A percentile compares a stretch with the other conserved stretches of the same genome.
Evolutionary conservation across 2,329 filamentous ascomycete species (phyloP).

Genomic region (Lasiodiplodia citricola): DNA sequence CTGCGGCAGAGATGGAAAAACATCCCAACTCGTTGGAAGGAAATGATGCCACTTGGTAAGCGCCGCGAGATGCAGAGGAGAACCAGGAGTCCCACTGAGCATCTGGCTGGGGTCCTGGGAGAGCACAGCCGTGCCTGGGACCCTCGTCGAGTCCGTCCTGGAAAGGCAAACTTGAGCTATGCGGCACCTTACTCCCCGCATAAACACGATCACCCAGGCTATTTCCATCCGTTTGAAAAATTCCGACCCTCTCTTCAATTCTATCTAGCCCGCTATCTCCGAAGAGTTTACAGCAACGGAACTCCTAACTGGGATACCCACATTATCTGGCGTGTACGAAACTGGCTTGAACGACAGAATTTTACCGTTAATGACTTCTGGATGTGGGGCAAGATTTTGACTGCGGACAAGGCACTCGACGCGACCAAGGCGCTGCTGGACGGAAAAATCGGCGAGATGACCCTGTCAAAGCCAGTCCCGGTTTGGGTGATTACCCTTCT

Average conservation of each 20-base stretch:
- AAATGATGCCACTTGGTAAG: not conserved
- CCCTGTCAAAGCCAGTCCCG: conserved; percentile 39
- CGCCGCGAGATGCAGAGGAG: not conserved
- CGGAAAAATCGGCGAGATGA: not conserved
- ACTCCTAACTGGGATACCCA: not conserved
- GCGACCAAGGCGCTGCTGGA: not conserved
- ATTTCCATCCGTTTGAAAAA: not conserved
- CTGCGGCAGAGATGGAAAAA: conserved; percentile 1
- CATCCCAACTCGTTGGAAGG: not conserved
- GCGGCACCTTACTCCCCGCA: not conserved
- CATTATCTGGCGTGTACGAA: not conserved
- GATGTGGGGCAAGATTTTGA: conserved; percentile 17
- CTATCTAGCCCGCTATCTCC: conserved; percentile 5
- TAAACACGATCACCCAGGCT: not conserved
- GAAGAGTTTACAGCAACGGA: not conserved
- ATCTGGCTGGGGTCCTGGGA: not conserved
- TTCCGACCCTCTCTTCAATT: conserved; percentile 6
- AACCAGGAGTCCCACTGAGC: not conserved
- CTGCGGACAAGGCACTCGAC: not conserved
- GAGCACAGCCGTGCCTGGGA: not conserved
- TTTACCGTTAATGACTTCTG: conserved; percentile 7
- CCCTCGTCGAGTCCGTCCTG: not conserved
- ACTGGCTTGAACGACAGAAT: not conserved
- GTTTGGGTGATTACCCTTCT: conserved; percentile 55
- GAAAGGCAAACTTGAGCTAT: conserved; percentile 23